Conservation (phyloP, 176 grass and related monocot genomes). For the Raddia distichophylla region DNA sequence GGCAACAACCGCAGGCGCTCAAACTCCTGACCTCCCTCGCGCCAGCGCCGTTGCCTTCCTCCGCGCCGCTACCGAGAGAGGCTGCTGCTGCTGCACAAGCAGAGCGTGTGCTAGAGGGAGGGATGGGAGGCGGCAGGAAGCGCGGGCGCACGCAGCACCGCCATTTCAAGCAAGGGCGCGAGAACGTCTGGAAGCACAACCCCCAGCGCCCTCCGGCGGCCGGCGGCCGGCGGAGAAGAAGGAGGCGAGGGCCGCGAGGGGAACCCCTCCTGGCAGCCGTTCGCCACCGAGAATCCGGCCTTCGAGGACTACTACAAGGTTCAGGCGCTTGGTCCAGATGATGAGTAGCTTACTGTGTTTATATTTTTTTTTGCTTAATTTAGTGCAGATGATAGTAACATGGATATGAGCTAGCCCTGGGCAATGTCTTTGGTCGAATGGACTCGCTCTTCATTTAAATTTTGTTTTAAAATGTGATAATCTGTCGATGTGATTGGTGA, state of each 20-base stretch:
- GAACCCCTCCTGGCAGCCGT: slow-evolving; percentile 77
- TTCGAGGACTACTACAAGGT: slow-evolving; percentile 99
- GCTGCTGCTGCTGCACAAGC: not conserved
- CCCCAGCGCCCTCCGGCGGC: slow-evolving; percentile 46
- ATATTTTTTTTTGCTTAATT: not conserved
- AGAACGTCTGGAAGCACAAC: slow-evolving; percentile 94
- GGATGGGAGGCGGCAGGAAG: slow-evolving; percentile 87
- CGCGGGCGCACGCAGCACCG: slow-evolving; percentile 96
- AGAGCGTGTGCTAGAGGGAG: slow-evolving; percentile 9
- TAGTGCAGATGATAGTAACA: not conserved
- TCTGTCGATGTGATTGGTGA: not conserved
- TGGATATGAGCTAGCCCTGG: not conserved
- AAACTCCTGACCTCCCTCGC: not conserved
- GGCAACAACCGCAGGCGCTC: slow-evolving; percentile 20
- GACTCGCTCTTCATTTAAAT: not conserved
- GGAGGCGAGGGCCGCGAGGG: slow-evolving; percentile 38
- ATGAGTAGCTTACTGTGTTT: not conserved
- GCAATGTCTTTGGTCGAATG: not conserved
- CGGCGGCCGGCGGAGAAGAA: slow-evolving; percentile 11
- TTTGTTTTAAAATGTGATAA: slow-evolving; percentile 10
- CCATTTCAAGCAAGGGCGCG: slow-evolving; percentile 91
- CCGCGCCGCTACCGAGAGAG: not conserved
- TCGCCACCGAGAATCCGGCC: slow-evolving; percentile 75
- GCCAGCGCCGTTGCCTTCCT: not conserved
- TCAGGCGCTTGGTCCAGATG: slow-evolving; percentile 1